Evolutionary conservation across 176 grass and related monocot genomes (phyloP), one percentile per base, ranked within the genome.

Genomic region (Rhynchospora tenuis): DNA sequence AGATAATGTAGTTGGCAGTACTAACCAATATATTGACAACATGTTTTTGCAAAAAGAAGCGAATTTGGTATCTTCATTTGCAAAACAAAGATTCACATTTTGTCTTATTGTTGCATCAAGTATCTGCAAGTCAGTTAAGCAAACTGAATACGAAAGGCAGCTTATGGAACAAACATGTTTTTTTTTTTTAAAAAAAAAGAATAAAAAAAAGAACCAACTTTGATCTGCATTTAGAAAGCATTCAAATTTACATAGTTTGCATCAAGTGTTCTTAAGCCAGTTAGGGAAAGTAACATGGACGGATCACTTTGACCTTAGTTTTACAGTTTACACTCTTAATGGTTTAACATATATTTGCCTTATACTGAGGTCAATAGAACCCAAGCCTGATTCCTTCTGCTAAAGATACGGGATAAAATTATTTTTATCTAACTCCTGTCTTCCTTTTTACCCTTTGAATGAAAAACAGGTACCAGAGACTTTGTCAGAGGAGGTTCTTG

Each of bases 401-500:
- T 55, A 76, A 28, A 76, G 22, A 52, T 6, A 29, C 10, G 3
- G 6, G 48, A 23, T 12, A 74, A 23, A 28, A 77, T 56, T 77
- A 29, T 9, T 55, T 11, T 9, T 31, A 17, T 56, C 29, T 77
- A 19, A 52, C 47, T 7, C 26, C 4, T 5, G 56, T 56, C 26
- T 55, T 31, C 33, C 33, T 56, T 77, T 13, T 55, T 28, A 14
- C 31, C 27, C 31, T 47, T 24, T 64, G 28, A 29, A 51, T 83
- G 20, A 69, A 29, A 42, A 75, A 79, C 80, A 97, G 94, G 92
- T 97, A 17, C 88, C 94, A 59, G 94, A 97, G 89, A 97, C 80
- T 47, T 86, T 97, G 24, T 59, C 88, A 1, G 94, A 94, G 31
- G 94, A 92, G 31, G 90, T 97, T 22, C 88, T 97, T 50, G 90